Evolutionary conservation across 768 basidiomycete genomes (phyloP), one percentile per base, ranked within the genome.

Genomic region (Dioszegia crocea): DNA sequence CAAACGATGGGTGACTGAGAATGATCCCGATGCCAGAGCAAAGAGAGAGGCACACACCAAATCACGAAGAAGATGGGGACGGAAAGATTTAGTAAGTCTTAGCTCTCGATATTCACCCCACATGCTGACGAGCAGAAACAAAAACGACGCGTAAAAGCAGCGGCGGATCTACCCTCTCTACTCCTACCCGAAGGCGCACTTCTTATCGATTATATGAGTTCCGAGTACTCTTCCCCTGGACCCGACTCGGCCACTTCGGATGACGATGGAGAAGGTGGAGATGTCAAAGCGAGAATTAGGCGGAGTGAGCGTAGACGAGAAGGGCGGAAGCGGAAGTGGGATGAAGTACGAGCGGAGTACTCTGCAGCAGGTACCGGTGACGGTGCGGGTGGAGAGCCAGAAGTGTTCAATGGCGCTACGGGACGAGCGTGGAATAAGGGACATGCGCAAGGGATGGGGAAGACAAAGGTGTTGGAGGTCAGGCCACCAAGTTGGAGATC

Each of bases 191-290:
- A 60, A 8, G 44, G 63, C 12, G 63, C 66, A 2, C 56, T 74
- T 1, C 66, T 62, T 21, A 60, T 77, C 48, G 74, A 77, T 43
- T 77, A 77, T 61, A 73, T 74, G 71, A 75, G 73, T 10, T 70
- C 68, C 19, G 75, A 76, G 57, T 72, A 74, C 44, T 76, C 75
- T 1, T 72, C 71, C 14, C 63, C 71, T 23, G 73, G 70, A 1
- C 67, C 68, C 47, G 16, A 39, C 17, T 23, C 24, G 4, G 8
- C 30, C 30, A 21, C 29, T 36, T 43, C 21, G 5, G 46, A 24
- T 29, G 52, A 43, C 8, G 40, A 21, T 8, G 40, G 40, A 5
- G 40, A 43, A 19, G 40, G 40, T 8, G 40, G 40, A 5, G 40
- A 43, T 21, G 40, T 43, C 40, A 16, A 21, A 43, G 40, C 16